Evolutionary conservation across 495 filamentous ascomycete genomes (phyloP), one percentile per base, ranked within the genome.

Genomic region (Annulohypoxylon moriforme): DNA sequence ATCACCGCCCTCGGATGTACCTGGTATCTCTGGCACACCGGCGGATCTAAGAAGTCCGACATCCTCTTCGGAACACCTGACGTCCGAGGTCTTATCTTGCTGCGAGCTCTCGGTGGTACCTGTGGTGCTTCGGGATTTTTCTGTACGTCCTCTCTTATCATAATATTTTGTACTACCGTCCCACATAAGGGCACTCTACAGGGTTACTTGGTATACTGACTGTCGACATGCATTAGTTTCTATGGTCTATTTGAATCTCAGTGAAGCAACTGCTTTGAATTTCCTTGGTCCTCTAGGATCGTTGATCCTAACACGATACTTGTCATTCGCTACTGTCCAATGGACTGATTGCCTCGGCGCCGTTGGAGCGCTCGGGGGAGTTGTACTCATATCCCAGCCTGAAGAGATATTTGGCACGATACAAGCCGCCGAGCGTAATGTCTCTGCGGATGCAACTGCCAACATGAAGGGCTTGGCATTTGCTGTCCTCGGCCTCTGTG

Each of bases 101-200:
- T 52, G 47, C 47, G 47, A 29, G 47, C 47, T 0, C 24, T 52
- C 24, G 47, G 47, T 8, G 47, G 47, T 1, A 25, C 24, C 8
- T 52, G 47, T n/a, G 47, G 47, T 52, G 47, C 47, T 52, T 27
- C 47, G 22, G 47, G 47, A n/a, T 52, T 52, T 13, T 52, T 52
- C 47, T 52, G 47, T 52, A 52, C 9, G 47, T 52, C 47, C 5
- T 52, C 47, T 6, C 24, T 4, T 10, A 16, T 29, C 3, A 7
- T n/a, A n/a, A n/a, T n/a, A 49, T 25, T 25, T 24, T 10, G 24
- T 52, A 11, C 7, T 29, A 2, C 24, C 10, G 5, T 52, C 24
- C 4, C 46, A 22, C 13, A 4, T 22, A 11, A 11, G 9, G 20
- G 24, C 29, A 16, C 14, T 6, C 13, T 11, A 2, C 47, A 0